phyloP scores from a whole-genome alignment of 495 filamentous ascomycete species.

The Trichoderma virens region DNA sequence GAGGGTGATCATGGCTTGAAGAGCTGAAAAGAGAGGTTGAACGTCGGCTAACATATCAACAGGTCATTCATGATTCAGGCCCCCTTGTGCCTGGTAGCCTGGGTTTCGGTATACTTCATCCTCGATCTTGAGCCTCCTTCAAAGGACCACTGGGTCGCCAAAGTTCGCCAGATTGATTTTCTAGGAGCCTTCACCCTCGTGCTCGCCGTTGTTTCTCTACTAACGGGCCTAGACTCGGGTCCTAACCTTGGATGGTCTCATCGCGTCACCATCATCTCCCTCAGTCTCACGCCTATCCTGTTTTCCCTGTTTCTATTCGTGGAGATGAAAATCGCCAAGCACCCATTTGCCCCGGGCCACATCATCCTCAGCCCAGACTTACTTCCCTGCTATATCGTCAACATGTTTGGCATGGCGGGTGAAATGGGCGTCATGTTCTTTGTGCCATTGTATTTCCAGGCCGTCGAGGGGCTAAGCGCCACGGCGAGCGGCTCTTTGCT shows the following conservation, averaged over 20 bases:
- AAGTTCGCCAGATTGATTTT: conserved; percentile 73
- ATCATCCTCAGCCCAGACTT: conserved; percentile 65
- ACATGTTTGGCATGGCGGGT: conserved; percentile 67
- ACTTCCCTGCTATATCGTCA: conserved; percentile 60
- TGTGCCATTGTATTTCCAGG: conserved; percentile 75
- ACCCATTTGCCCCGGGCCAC: conserved; percentile 74
- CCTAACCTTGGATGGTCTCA: conserved; percentile 65
- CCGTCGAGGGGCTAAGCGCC: conserved; percentile 58
- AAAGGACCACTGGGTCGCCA: conserved; percentile 29
- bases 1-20: no score
- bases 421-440: conserved; percentile 65
- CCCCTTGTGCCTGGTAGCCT: conserved; percentile 62
- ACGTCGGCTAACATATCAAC: neutral
- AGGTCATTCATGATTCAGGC: conserved; percentile 68
- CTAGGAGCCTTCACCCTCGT: conserved; percentile 64
- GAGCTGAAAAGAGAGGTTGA: neutral
- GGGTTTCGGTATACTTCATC: conserved; percentile 51
- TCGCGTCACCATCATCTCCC: conserved; percentile 49
- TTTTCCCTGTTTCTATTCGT: conserved; percentile 63
- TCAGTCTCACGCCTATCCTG: conserved; percentile 50
- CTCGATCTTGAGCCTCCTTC: conserved; percentile 54
- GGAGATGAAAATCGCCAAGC: conserved; percentile 60
- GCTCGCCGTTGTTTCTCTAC: conserved; percentile 61
- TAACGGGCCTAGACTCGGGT: conserved; percentile 71
- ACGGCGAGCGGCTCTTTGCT: conserved; percentile 58